phyloP scores from a whole-genome alignment of 2,329 filamentous ascomycete species.

The Diaporthe eres region DNA sequence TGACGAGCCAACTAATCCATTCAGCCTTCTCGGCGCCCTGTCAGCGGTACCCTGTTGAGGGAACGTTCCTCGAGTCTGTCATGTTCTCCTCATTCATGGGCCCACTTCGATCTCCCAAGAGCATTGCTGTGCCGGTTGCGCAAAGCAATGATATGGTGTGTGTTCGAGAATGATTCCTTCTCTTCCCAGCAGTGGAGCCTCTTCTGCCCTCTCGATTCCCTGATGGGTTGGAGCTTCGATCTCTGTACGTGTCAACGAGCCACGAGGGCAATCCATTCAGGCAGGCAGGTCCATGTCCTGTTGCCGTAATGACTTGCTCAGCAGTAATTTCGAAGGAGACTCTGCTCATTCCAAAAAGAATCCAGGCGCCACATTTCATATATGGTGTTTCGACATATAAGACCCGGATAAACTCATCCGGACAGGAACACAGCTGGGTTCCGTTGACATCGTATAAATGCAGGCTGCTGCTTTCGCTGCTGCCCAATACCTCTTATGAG shows the following conservation, averaged over 20 bases:
- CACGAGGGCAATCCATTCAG: not conserved
- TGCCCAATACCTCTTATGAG: not conserved
- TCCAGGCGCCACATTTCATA: slow-evolving; percentile 2
- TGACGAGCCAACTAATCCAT: not conserved
- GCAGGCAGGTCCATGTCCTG: not conserved
- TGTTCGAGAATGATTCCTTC: not conserved
- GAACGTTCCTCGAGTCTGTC: not conserved
- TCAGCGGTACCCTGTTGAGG: not conserved
- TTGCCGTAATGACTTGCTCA: not conserved
- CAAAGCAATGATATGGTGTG: not conserved
- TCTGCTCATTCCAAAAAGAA: not conserved
- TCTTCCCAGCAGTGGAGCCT: not conserved
- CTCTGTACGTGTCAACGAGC: not conserved
- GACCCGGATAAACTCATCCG: not conserved
- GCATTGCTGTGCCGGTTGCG: not conserved
- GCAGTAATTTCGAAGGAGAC: not conserved
- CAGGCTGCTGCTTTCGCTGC: not conserved
- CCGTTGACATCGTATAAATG: not conserved
- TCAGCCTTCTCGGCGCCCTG: not conserved
- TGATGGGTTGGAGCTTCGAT: not conserved
- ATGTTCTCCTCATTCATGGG: not conserved
- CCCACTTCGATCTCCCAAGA: not conserved
- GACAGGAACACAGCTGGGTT: not conserved
- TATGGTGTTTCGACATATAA: not conserved
- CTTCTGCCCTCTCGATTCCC: not conserved